A percentile compares a stretch with the other conserved stretches of the same genome.
phyloP scores from a whole-genome alignment of 306 rosid species.

The Vigna unguiculata region DNA sequence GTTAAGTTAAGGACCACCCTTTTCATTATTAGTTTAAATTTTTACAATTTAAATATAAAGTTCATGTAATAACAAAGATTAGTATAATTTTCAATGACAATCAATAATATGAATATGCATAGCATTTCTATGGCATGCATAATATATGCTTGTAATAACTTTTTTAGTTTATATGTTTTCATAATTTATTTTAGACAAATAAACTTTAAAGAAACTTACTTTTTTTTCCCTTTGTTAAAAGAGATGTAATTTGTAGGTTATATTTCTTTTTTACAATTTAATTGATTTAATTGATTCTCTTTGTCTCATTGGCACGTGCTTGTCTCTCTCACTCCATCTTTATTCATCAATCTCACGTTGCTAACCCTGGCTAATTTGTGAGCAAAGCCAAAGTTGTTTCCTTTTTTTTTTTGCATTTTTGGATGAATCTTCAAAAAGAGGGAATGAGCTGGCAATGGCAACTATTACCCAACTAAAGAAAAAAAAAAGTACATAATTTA shows the following conservation, averaged over 20 bases:
- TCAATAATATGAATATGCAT: too few relatives aligned
- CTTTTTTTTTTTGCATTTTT: background rate
- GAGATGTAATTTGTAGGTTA: background rate
- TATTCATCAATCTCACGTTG: background rate
- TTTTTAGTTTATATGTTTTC: background rate
- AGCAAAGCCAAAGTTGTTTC: background rate
- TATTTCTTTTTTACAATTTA: background rate
- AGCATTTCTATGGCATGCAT: too few relatives aligned
- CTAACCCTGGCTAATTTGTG: background rate
- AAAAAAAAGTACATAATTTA: background rate
- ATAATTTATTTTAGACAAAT: background rate
- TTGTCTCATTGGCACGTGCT: background rate
- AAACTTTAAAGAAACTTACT: background rate
- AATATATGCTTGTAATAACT: background rate
- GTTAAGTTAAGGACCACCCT: too few relatives aligned
- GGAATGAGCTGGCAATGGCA: background rate
- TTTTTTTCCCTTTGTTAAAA: background rate
- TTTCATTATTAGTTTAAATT: too few relatives aligned
- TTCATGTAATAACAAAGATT: too few relatives aligned
- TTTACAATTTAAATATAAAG: too few relatives aligned
- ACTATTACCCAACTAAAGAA: background rate
- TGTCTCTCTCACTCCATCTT: background rate
- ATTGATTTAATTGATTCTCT: background rate
- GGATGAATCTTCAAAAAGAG: background rate
- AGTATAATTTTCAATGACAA: too few relatives aligned